Evolutionary conservation across 331 rosid species (phyloP), one percentile per base, ranked within the genome.

Genomic region (Ulmus americana): DNA sequence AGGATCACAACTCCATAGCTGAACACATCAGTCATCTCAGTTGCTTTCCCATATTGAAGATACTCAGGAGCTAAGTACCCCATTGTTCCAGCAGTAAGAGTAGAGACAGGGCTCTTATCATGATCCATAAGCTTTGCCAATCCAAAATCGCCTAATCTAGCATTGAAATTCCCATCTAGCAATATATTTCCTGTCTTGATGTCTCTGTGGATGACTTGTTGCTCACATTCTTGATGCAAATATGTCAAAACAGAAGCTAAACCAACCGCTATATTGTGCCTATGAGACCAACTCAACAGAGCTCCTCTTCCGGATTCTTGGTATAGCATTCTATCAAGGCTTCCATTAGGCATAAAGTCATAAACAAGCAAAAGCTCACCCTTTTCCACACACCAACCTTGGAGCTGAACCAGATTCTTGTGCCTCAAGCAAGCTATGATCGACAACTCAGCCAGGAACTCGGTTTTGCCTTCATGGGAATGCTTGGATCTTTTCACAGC

Each of bases 91-190:
- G 88, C 95, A 0, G 95, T 90, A 0, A 87, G 74, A 0, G 95
- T 87, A 0, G 95, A 90, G 43, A 80, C 94, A 0, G 95, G 95
- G 71, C 97, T 87, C 77, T 79, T 84, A 45, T 85, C 97, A 59
- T 90, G 97, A 75, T 90, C 97, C 89, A 82, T 85, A 59, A 87
- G 87, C 74, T 87, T 90, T 0, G 97, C 97, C 71, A 90, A 66
- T 5, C 95, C 95, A 35, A 90, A 90, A 82, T 88, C 95, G n/a
- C 91, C 91, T 14, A 90, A 55, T 71, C 83, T 82, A 0, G 85
- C 83, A 43, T 85, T 84, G 59, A 80, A 83, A 58, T 75, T 80
- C 20, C 83, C 84, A 14, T 90, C 86, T 8, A 90, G 81, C 63
- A 90, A 70, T 2, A 90, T 71, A 45, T 90, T 90, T 3, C 73